Conservation (phyloP, 225 moss, liverwort and hornwort genomes). For the Pseudoscleropodium purum region DNA sequence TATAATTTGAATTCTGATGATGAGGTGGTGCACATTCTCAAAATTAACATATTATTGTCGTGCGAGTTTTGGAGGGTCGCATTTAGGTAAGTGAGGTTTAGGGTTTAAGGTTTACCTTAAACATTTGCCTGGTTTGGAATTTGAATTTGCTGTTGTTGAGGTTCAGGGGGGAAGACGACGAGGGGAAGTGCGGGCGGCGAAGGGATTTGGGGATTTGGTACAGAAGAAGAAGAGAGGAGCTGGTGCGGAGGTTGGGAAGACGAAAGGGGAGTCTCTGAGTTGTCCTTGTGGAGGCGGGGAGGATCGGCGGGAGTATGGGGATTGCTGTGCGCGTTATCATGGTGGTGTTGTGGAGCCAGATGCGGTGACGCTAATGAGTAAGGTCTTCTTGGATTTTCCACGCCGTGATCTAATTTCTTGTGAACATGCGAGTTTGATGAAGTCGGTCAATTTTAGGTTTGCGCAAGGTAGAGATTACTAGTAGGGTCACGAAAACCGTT, state of each 20-base stretch:
- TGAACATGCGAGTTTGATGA: neutral
- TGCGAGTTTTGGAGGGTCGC: neutral
- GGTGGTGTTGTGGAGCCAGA: constrained; percentile 70
- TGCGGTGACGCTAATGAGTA: constrained; percentile 67
- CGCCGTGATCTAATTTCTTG: neutral
- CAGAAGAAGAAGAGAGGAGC: constrained; percentile 40
- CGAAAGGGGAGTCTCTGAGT: constrained; percentile 10
- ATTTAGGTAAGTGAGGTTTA: neutral
- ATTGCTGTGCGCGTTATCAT: constrained; percentile 63
- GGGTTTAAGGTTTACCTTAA: neutral
- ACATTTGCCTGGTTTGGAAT: neutral
- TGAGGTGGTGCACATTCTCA: neutral
- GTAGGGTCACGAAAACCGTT: neutral
- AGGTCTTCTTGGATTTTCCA: neutral
- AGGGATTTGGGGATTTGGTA: constrained; percentile 54
- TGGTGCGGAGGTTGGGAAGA: neutral
- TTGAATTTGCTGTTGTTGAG: neutral
- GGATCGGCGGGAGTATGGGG: constrained; percentile 29
- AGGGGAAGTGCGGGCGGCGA: constrained; percentile 31
- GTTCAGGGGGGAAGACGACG: constrained; percentile 8
- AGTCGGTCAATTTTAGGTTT: neutral
- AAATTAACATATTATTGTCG: neutral
- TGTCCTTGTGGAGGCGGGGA: constrained; percentile 79
- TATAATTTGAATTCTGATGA: neutral
- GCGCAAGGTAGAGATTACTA: neutral